Conservation (phyloP, 164 flowering plant genomes). For the Piper betle region DNA sequence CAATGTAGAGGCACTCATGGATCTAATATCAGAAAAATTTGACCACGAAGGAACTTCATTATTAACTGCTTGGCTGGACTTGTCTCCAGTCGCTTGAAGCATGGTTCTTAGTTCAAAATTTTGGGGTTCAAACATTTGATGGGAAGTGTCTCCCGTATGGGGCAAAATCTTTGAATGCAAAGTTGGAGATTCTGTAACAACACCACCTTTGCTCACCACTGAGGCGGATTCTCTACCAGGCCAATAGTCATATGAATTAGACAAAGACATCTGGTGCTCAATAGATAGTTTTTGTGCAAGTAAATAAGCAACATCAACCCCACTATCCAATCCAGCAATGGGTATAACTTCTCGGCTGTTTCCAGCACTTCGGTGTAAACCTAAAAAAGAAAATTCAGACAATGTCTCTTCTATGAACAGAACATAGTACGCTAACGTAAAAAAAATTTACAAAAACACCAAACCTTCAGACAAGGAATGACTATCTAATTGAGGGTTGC, state of each 20-base stretch:
- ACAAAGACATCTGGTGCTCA: conserved; percentile 61
- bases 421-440: not conserved
- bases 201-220: conserved; percentile 32
- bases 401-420: not conserved
- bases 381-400: conserved; percentile 21
- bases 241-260: conserved; percentile 51
- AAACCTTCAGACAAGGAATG: conserved; percentile 51
- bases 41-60: conserved; percentile 48
- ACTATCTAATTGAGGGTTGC: conserved; percentile 31
- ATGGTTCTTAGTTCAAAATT: conserved; percentile 43
- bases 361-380: conserved; percentile 48
- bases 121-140: conserved; percentile 31
- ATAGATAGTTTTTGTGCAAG: conserved; percentile 59
- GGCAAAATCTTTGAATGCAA: conserved; percentile 37
- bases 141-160: conserved; percentile 29
- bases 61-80: conserved; percentile 34
- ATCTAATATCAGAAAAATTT: conserved; percentile 30
- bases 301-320: conserved; percentile 32
- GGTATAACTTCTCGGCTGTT: conserved; percentile 30
- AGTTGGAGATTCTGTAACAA: conserved; percentile 23
- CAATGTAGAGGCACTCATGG: conserved; percentile 15
- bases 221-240: conserved; percentile 54
- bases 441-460: conserved; percentile 5
- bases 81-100: conserved; percentile 54
- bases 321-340: conserved; percentile 41